phyloP scores from a whole-genome alignment of 2,329 filamentous ascomycete genomes.

The Penicillium sclerotiorum region DNA sequence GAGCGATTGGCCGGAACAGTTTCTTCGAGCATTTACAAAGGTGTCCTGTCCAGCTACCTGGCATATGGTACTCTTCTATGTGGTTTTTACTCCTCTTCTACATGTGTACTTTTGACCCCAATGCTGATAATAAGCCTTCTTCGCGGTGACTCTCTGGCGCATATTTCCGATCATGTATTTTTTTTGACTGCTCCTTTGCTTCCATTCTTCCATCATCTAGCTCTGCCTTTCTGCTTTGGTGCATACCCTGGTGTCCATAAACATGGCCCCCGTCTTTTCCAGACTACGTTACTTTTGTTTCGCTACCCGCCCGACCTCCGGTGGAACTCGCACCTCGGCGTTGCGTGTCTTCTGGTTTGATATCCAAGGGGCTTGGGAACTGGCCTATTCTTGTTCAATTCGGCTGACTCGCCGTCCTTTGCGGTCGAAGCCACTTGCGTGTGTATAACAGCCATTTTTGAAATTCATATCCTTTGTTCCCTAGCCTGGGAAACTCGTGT shows the following conservation, averaged over 20 bases:
- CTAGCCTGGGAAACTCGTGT: neutral
- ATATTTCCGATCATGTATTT: slow-evolving; percentile 18
- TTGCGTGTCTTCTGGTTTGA: slow-evolving; percentile 6
- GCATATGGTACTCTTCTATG: slow-evolving; percentile 36
- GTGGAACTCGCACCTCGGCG: neutral
- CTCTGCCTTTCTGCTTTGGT: slow-evolving; percentile 10
- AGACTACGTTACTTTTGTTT: neutral
- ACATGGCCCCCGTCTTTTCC: neutral
- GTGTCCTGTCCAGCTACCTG: slow-evolving; percentile 33
- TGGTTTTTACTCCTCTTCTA: slow-evolving; percentile 27
- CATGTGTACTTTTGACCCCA: slow-evolving; percentile 25
- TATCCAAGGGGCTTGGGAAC: neutral
- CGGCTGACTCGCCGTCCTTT: slow-evolving; percentile 5
- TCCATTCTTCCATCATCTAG: slow-evolving; percentile 5
- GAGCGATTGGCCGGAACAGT: slow-evolving; percentile 35
- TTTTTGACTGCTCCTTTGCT: slow-evolving; percentile 9
- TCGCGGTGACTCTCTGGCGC: slow-evolving; percentile 27
- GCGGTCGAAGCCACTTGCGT: no score
- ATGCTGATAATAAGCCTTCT: slow-evolving; percentile 23
- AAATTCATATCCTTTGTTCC: slow-evolving; percentile 14
- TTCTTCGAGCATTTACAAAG: slow-evolving; percentile 42
- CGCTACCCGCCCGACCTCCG: neutral
- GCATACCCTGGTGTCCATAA: slow-evolving; percentile 12
- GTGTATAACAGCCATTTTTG: slow-evolving; percentile 22
- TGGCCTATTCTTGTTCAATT: neutral